Percentiles rank a stretch among this genome's conserved stretches.
Evolutionary conservation across 1,284 basidiomycete genomes (phyloP).

Genomic region (Moesziomyces antarcticus): DNA sequence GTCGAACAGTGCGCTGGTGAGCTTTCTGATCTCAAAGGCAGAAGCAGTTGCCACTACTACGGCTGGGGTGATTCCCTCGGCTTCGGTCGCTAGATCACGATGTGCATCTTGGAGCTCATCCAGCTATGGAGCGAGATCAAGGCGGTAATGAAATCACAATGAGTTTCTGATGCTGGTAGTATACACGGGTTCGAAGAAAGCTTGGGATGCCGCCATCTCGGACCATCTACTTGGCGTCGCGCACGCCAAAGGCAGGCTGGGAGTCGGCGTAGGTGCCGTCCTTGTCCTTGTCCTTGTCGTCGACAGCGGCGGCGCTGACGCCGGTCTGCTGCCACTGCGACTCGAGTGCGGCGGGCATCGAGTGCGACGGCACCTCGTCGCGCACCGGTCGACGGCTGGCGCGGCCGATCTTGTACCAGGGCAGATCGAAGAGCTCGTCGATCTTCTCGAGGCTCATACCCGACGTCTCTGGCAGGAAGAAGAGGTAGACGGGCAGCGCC

Average conservation of each 20-base stretch:
- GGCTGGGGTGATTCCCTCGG: no score
- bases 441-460: slow-evolving; percentile 49
- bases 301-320: slow-evolving; percentile 1
- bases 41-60: no score
- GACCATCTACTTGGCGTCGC: slow-evolving; percentile 26
- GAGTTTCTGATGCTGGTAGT: not conserved
- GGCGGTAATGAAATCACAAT: no score
- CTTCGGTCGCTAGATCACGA: no score
- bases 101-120: no score
- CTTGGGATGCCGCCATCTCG: no score
- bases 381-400: slow-evolving; percentile 37
- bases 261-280: slow-evolving; percentile 7
- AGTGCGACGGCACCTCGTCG: slow-evolving; percentile 42
- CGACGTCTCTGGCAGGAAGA: slow-evolving; percentile 47
- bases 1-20: no score
- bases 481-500: slow-evolving; percentile 40
- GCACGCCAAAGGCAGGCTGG: slow-evolving; percentile 18
- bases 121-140: no score
- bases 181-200: not conserved
- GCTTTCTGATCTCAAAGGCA: no score
- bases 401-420: slow-evolving; percentile 49
- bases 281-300: slow-evolving; percentile 45
- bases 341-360: slow-evolving; percentile 49
- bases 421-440: slow-evolving; percentile 49
- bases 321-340: slow-evolving; percentile 19